Base-by-base conservation (phyloP, 1,284 basidiomycete species). In the Leccinum fallax region DNA sequence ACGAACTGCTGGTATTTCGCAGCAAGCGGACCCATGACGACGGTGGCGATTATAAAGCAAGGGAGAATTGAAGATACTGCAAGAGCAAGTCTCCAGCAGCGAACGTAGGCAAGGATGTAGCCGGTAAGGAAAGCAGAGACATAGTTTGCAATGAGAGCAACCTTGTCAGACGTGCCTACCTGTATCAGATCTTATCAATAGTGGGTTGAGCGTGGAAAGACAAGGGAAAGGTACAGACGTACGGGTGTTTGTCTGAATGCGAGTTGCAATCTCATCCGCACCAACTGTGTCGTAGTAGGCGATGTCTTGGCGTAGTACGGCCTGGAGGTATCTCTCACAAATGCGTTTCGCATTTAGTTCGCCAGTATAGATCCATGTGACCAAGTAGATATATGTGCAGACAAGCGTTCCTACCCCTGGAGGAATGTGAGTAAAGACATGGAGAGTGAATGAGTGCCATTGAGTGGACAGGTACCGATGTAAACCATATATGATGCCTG, bases 191-290 rank as follows among this genome's bases (percentile, higher is more conserved):
- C 90, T 92, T 62, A n/a, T 38, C 36, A 48, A 57, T 24, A 7
- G 15, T 8, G 32, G 53, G 21, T 15, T 61, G 19, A 60, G 55
- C 7, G 7, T 3, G n/a, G 5, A 46, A 46, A 13, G 5, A 13
- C 6, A 26, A 10, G 7, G 1, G 13, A 11, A 2, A 9, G 15
- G 19, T 3, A 16, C 13, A 16, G 34, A 78, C 86, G 66, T 70
- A 90, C 90, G 90, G n/a, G 90, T 94, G 73, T 95, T 93, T 2
- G 92, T 94, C 74, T 97, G 93, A 66, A 98, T 98, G 60, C 95
- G 89, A 1, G 95, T 98, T 1, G 97, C 92, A 34, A 99, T 89
- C 76, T 98, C 97, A 63, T 96, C 97, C 6, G 96, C 91, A 24
- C 97, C 96, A 60, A 98, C 86, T 24, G 89, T 86, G 74, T 98